Conservation (phyloP, 2,329 filamentous ascomycete genomes). For the Aspergillus udagawae region DNA sequence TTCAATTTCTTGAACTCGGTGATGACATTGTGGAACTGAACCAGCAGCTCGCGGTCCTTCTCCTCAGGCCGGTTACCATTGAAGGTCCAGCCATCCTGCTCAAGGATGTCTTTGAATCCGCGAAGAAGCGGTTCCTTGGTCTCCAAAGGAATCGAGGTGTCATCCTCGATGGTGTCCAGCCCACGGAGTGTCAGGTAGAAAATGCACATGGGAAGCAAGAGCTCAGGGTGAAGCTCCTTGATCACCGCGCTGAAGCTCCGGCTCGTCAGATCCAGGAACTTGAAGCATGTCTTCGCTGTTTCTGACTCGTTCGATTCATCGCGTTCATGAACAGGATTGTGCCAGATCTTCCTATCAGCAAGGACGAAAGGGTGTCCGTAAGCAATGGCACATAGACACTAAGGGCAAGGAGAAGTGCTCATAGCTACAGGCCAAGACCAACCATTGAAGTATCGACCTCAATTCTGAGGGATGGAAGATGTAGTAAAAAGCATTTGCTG, state of each 20-base stretch:
- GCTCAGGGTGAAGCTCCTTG: constrained; percentile 89
- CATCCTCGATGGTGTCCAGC: constrained; percentile 97
- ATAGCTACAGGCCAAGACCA: constrained; percentile 27
- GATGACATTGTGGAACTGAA: constrained; percentile 86
- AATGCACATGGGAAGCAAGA: constrained; percentile 79
- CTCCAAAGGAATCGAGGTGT: constrained; percentile 81
- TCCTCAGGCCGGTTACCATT: constrained; percentile 80
- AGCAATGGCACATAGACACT: constrained; percentile 11
- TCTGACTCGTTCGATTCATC: constrained; percentile 69
- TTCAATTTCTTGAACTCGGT: constrained; percentile 86
- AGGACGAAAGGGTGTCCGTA: constrained; percentile 1
- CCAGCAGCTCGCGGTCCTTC: constrained; percentile 88
- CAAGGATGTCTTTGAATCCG: constrained; percentile 73
- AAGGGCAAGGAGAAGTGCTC: constrained; percentile 1
- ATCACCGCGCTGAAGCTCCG: constrained; percentile 93
- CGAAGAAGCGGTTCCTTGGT: constrained; percentile 84
- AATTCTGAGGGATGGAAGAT: constrained; percentile 72
- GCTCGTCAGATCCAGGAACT: constrained; percentile 80
- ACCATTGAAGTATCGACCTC: constrained; percentile 87
- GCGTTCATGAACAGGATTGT: constrained; percentile 85
- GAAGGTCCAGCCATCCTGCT: constrained; percentile 87
- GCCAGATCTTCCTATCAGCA: constrained; percentile 80
- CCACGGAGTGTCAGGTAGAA: constrained; percentile 93
- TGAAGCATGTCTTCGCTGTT: constrained; percentile 77
- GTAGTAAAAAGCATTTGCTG: constrained; percentile 62